These are phyloP conservation scores for Lepraria neglecta DNA, from an alignment of 495 filamentous ascomycete species.

Conservation along the genomic window DNA sequence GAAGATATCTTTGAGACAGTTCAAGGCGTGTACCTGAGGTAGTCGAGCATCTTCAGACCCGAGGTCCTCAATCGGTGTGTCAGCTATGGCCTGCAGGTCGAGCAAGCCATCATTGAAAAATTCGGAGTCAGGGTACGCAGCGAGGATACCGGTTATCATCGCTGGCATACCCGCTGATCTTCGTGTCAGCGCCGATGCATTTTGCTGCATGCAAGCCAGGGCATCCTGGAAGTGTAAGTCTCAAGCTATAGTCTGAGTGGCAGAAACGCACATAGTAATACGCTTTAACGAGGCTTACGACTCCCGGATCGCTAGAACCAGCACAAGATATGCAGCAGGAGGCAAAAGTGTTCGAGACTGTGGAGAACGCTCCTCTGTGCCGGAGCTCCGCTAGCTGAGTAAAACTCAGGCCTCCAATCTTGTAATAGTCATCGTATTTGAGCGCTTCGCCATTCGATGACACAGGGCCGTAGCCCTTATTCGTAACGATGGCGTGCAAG, in stretches of 20 bases:
- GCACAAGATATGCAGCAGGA: slow-evolving; percentile 61
- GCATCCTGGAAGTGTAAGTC: neutral
- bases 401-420: slow-evolving; percentile 66
- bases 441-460: slow-evolving; percentile 30
- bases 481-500: slow-evolving; percentile 24
- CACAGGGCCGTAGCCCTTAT: slow-evolving; percentile 36
- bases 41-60: slow-evolving; percentile 51
- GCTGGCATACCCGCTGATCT: slow-evolving; percentile 88
- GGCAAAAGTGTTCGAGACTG: slow-evolving; percentile 81
- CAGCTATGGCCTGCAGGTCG: slow-evolving; percentile 54
- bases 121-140: slow-evolving; percentile 41
- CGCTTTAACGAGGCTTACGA: slow-evolving; percentile 35
- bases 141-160: slow-evolving; percentile 69
- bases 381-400: slow-evolving; percentile 74
- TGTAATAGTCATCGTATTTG: slow-evolving; percentile 37
- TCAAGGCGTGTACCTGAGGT: slow-evolving; percentile 89
- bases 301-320: slow-evolving; percentile 43
- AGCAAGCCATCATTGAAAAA: slow-evolving; percentile 47
- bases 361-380: slow-evolving; percentile 89
- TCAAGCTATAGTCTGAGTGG: neutral
- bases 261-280: slow-evolving; percentile 60
- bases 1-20: slow-evolving; percentile 84
- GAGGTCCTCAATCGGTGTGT: slow-evolving; percentile 44
- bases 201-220: slow-evolving; percentile 50
- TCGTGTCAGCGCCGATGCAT: slow-evolving; percentile 72